These are phyloP conservation scores for Phellinidium pouzarii DNA, from an alignment of 1,284 basidiomycete genomes.

Conservation along the genomic window DNA sequence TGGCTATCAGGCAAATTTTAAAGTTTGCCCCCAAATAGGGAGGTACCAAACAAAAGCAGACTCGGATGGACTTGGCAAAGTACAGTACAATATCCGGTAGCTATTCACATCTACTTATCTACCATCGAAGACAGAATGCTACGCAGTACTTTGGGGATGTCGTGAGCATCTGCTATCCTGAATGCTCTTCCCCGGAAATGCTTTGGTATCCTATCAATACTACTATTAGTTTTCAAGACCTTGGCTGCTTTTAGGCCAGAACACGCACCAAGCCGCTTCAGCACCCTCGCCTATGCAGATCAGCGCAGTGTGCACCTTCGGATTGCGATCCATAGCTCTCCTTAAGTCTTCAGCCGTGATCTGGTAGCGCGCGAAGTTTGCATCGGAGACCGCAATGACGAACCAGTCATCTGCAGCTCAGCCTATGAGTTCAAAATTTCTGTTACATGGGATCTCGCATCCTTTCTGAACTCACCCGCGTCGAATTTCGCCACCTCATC, in stretches of 20 bases:
- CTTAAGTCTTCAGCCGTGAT: conserved; percentile 56
- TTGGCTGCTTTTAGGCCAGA: neutral
- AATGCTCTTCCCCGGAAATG: conserved; percentile 44
- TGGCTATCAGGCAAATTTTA: too few relatives aligned
- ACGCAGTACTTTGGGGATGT: conserved; percentile 43
- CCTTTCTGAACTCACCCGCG: conserved; percentile 36
- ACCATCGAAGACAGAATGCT: conserved; percentile 48
- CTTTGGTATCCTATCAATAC: conserved; percentile 44
- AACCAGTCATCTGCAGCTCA: conserved; percentile 54
- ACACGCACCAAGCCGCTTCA: conserved; percentile 48
- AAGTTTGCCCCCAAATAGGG: too few relatives aligned
- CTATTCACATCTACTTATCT: conserved; percentile 28
- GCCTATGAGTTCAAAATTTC: neutral
- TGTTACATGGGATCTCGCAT: neutral
- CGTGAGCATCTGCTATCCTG: conserved; percentile 41
- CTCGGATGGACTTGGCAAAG: neutral
- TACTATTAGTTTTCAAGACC: neutral
- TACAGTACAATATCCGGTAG: neutral
- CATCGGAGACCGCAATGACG: conserved; percentile 62
- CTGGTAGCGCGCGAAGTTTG: conserved; percentile 56
- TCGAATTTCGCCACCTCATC: conserved; percentile 53
- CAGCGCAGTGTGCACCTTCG: conserved; percentile 58
- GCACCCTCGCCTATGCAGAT: conserved; percentile 67
- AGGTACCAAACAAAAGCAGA: neutral
- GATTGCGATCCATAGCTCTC: conserved; percentile 49